Conservation (phyloP, 2,329 filamentous ascomycete genomes). For the Pestalotiopsis sp. region DNA sequence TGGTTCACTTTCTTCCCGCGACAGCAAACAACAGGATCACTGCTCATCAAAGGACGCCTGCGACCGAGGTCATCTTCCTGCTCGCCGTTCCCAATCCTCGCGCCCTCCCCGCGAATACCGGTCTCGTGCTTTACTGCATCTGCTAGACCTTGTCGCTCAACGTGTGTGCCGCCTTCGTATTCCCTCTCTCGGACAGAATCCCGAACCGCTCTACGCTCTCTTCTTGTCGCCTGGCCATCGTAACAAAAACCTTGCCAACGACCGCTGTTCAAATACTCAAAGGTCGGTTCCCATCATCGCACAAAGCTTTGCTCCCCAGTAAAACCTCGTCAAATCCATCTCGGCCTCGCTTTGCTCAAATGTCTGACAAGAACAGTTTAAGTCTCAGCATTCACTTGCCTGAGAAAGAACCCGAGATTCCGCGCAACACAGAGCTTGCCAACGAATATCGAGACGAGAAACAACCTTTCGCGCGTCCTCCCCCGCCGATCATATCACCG, state of each 20-base stretch:
- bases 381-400: constrained; percentile 75
- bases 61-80: not conserved
- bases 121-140: constrained; percentile 19
- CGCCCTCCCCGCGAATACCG: not conserved
- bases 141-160: constrained; percentile 4
- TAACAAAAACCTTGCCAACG: not conserved
- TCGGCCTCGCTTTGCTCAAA: constrained; percentile 41
- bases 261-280: not conserved
- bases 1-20: not conserved
- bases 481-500: constrained; percentile 42
- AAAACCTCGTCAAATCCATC: not conserved
- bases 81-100: constrained; percentile 6
- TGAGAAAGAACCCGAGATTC: constrained; percentile 48
- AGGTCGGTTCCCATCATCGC: not conserved
- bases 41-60: not conserved
- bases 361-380: constrained; percentile 90
- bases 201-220: not conserved
- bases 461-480: constrained; percentile 47
- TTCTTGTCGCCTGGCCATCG: not conserved
- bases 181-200: not conserved
- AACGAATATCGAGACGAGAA: constrained; percentile 50
- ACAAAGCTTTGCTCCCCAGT: not conserved
- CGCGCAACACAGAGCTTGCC: constrained; percentile 39
- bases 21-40: not conserved
- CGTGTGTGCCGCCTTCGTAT: constrained; percentile 8